Evolutionary conservation across 768 basidiomycete species (phyloP), one percentile per base, ranked within the genome.

Genomic region (Mycena floridula): DNA sequence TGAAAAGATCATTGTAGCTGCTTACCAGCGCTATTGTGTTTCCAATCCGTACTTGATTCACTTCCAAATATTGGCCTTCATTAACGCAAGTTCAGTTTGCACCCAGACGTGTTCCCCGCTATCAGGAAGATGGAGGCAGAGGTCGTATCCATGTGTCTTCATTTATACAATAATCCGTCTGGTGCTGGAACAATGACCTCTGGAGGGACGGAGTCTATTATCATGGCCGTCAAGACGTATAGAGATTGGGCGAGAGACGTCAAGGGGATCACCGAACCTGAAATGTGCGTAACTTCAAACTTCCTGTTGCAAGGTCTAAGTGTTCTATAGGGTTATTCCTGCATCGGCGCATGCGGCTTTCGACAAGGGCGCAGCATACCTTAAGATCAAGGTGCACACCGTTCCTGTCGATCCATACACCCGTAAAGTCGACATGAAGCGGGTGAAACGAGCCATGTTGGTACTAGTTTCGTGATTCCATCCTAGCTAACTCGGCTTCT

Each of bases 101-200:
- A 97, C 55, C 91, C 95, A 0, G 90, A 93, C 45, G 81, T 93
- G 36, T 96, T 96, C 64, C 94, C 94, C 1, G 85, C 89, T 0
- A 66, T 96, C 9, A 76, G 95, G 39, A 93, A 95, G 67, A 99
- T 99, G 95, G 95, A 99, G 56, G 89, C 92, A 13, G 94, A 97
- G 57, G 77, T 94, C 22, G 90, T 94, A 36, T 72, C 87, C 8
- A 92, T 92, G 85, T 87, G 83, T 49, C 70, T 95, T 38, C 75
- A 76, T 46, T 71, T 94, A 72, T 97, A 86, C 68, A 82, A 89
- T 57, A 82, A 85, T 50, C 86, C 91, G 1, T 67, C 76, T 40
- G 91, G 91, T 13, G 89, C 91, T 9, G 95, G 95, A 11, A 83
- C 82, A 5, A 97, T 94, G 63, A 99, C 95, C 1, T 86, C 86